phyloP scores from a whole-genome alignment of 2,329 filamentous ascomycete species.

The Elsinoe perseae region DNA sequence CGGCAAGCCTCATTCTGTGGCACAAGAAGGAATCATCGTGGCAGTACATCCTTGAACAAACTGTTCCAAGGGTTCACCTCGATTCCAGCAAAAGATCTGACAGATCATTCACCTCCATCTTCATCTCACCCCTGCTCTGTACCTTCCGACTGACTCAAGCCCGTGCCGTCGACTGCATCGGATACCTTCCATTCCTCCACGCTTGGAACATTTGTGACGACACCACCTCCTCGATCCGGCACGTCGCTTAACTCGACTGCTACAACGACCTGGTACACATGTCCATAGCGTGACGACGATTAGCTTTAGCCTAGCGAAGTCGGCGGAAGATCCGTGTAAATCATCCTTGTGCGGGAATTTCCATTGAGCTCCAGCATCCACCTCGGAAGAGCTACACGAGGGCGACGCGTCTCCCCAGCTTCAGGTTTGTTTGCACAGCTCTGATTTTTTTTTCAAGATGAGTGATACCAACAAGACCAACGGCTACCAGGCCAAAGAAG shows the following conservation, averaged over 20 bases:
- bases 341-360: not conserved
- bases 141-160: not conserved
- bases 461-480: conserved; percentile 36
- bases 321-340: not conserved
- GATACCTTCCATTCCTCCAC: not conserved
- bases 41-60: not conserved
- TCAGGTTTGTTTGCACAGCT: not conserved
- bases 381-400: conserved; percentile 6
- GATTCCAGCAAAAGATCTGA: not conserved
- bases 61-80: not conserved
- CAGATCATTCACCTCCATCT: not conserved
- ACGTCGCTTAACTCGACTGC: conserved; percentile 8
- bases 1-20: not conserved
- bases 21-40: not conserved
- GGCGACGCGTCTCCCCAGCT: conserved; percentile 12
- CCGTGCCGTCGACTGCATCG: conserved; percentile 8
- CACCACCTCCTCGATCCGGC: conserved; percentile 15
- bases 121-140: not conserved
- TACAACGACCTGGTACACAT: conserved; percentile 3
- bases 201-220: conserved; percentile 12
- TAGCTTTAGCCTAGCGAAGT: conserved; percentile 1
- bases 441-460: conserved; percentile 16
- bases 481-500: conserved; percentile 42
- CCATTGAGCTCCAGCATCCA: not conserved
- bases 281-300: not conserved